Base-by-base conservation (phyloP, 805 yeast species). In the Jamesozyma spencerorum region DNA sequence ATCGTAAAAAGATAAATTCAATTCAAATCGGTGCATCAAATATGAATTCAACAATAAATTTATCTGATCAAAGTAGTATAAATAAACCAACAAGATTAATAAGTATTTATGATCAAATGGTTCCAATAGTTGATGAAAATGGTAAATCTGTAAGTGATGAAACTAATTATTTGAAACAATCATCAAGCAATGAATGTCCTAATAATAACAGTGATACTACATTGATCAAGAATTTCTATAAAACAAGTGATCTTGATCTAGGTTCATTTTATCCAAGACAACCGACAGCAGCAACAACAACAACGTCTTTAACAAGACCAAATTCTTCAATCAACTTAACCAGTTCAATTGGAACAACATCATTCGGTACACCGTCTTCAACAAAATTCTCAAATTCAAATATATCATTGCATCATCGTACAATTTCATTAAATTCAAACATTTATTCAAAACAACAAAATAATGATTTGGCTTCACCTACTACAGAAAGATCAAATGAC, bases 1-100 rank as follows among this genome's bases (percentile, higher is more conserved):
- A 65, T 42, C 57, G 63, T 44, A 60, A 57, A 47, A 63, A 58
- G 39, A 44, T 63, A 33, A 59, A 57, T 36, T 53, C 54, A 11
- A 36, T 36, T 22, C 40, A 39, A 19, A 28, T 29, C 4, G 28
- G 37, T 29, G 26, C n/a, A 8, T 19, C 37, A 3, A 24, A 34
- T 17, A 17, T 33, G 8, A 39, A 18, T 18, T 33, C 33, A 8
- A 31, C 24, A 11, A 22, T 30, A 17, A 37, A 17, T 27, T 3
- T 30, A 4, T 36, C 39, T 4, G 39, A 36, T 3, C 12, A 17
- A 8, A 29, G 15, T 18, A 38, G 27, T 20, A 20, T 32, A 26
- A 12, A 11, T 12, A 36, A 35, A 32, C 38, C 39, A 13, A 10
- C 36, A 26, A 17, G 28, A 13, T 13, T 30, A 26, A 7, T 37